phyloP scores from a whole-genome alignment of 2,329 filamentous ascomycete species.

The Aspergillus candidus region DNA sequence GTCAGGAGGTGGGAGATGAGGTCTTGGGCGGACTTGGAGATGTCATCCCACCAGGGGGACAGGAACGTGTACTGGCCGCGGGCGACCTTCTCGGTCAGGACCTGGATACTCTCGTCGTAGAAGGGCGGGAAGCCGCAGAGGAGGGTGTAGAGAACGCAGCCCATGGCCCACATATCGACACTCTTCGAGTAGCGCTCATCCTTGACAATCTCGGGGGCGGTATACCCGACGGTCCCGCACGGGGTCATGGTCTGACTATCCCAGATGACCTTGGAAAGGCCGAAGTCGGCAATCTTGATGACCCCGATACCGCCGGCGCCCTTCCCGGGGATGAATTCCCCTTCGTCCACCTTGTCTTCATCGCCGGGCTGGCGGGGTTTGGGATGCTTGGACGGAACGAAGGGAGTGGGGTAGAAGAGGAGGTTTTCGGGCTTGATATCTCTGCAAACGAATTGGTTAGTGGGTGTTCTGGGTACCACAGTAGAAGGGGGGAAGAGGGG shows the following conservation, averaged over 20 bases:
- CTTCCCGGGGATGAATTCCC: constrained; percentile 76
- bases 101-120: constrained; percentile 96
- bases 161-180: constrained; percentile 98
- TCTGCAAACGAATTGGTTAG: constrained; percentile 10
- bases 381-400: constrained; percentile 71
- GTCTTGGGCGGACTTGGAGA: constrained; percentile 90
- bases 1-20: constrained; percentile 88
- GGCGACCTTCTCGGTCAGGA: constrained; percentile 95
- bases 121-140: constrained; percentile 97
- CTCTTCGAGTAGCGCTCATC: constrained; percentile 98
- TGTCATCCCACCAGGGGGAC: constrained; percentile 99
- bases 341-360: constrained; percentile 95
- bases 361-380: constrained; percentile 81
- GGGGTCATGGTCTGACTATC: constrained; percentile 97
- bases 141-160: constrained; percentile 92
- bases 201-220: constrained; percentile 96
- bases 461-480: background rate
- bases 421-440: constrained; percentile 95
- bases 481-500: background rate
- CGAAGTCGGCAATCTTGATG: constrained; percentile 98
- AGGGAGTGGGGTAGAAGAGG: constrained; percentile 79
- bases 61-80: constrained; percentile 95
- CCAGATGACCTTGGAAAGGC: constrained; percentile 96
- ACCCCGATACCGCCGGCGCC: constrained; percentile 85
- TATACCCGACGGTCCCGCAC: constrained; percentile 98